phyloP scores from a whole-genome alignment of 1,139 yeast species.

The Geotrichum fermentans region DNA sequence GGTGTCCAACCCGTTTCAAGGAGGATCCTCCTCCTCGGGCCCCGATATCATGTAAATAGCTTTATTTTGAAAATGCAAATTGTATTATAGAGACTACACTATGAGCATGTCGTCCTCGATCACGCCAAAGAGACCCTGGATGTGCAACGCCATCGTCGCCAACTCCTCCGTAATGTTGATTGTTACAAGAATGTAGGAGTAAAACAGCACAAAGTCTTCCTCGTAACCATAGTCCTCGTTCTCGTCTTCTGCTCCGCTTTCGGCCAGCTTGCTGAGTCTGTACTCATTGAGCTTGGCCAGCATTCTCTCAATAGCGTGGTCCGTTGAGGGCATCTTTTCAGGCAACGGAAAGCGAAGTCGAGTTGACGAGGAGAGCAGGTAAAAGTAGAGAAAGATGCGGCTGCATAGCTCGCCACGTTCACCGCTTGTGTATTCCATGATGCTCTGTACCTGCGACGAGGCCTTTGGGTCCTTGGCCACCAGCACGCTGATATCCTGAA shows the following conservation, averaged over 20 bases:
- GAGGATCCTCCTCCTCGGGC: slow-evolving; percentile 2
- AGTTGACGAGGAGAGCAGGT: slow-evolving; percentile 74
- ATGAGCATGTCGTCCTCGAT: slow-evolving; percentile 51
- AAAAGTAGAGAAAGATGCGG: slow-evolving; percentile 65
- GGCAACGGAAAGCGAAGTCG: slow-evolving; percentile 74
- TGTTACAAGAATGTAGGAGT: slow-evolving; percentile 70
- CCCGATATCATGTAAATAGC: neutral
- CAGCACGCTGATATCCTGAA: slow-evolving; percentile 65
- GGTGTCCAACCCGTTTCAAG: slow-evolving; percentile 34
- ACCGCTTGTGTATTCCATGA: slow-evolving; percentile 50
- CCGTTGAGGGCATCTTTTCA: slow-evolving; percentile 70
- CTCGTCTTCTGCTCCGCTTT: neutral
- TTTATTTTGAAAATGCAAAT: neutral
- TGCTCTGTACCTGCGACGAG: slow-evolving; percentile 50
- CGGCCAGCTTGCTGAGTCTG: slow-evolving; percentile 23
- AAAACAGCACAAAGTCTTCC: slow-evolving; percentile 70
- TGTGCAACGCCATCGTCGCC: slow-evolving; percentile 50
- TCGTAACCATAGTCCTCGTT: slow-evolving; percentile 31
- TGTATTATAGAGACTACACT: neutral
- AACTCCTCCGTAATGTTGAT: slow-evolving; percentile 62
- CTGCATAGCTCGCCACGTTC: slow-evolving; percentile 69
- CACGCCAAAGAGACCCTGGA: slow-evolving; percentile 60
- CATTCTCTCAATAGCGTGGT: slow-evolving; percentile 68
- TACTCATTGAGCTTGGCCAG: slow-evolving; percentile 49
- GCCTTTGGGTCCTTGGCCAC: slow-evolving; percentile 58